Base-by-base conservation (phyloP, 1,284 basidiomycete species). In the Ustilago tritici region DNA sequence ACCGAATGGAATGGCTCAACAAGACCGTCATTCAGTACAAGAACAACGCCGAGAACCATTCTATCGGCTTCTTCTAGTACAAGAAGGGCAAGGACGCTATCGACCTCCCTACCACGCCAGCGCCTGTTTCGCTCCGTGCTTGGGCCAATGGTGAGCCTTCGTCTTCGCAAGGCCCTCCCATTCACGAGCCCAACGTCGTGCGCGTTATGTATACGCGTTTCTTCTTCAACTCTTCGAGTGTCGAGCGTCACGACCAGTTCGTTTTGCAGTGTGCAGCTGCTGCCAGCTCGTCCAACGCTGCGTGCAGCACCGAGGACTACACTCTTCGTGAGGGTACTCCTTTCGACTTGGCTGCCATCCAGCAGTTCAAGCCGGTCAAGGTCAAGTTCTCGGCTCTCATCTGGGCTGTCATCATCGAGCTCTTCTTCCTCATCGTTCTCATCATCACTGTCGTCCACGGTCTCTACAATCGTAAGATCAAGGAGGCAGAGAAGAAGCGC, bases 211-310 rank as follows among this genome's bases (percentile, higher is more conserved):
- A 82, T 67, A 77, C 75, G 40, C 70, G 81, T 11, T 75, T 81
- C 64, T 83, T 83, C 73, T 83, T 76, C 80, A 83, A 83, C 74
- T 83, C 80, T 28, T 79, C 78, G 28, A 63, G 66, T 2, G 15
- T 70, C 36, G 70, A 69, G 58, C 68, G 80, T 36, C 65, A 65
- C 35, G 58, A 66, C 12, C 61, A 80, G 63, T 83, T 83, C 54
- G 65, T 43, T 2, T 9, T 40, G 14, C 69, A 70, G 55, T 83
- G 81, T 54, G 61, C 62, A 19, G 67, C 67, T 31, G 62, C 58
- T 31, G 61, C 55, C 23, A 47, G 49, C 53, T 50, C 66, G 14
- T 58, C 66, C 35, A 69, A 58, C 31, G 43, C 67, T 11, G 69
- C 75, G 9, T 83, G 81, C 70, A 78, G 69, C 55, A 82, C 80